phyloP scores from a whole-genome alignment of 2,329 filamentous ascomycete species.

The Fusarium sp. region DNA sequence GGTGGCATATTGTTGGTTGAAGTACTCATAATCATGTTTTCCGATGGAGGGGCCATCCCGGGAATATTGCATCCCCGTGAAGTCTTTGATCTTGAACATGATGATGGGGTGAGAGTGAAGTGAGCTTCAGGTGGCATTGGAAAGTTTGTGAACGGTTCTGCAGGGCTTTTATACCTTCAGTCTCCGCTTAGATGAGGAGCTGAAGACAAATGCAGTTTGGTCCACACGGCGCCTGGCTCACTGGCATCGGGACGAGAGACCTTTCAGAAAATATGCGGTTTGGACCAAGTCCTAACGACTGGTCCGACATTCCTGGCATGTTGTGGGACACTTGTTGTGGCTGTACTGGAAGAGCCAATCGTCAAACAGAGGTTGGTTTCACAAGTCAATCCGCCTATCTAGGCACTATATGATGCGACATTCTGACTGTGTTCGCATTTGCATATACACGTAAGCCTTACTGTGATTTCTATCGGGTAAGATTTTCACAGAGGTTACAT shows the following conservation, averaged over 20 bases:
- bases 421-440: neutral
- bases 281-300: no score
- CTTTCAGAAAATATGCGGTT: neutral
- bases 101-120: neutral
- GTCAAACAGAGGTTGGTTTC: no score
- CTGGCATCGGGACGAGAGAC: no score
- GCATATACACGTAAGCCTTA: constrained; percentile 8
- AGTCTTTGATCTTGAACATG: constrained; percentile 41
- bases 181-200: neutral
- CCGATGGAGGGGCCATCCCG: constrained; percentile 25
- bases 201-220: neutral
- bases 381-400: neutral
- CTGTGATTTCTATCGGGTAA: neutral
- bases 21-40: constrained; percentile 33
- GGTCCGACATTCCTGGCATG: neutral
- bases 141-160: neutral
- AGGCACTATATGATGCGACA: neutral
- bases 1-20: constrained; percentile 58
- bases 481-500: neutral
- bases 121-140: no score
- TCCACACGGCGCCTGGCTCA: neutral
- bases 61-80: constrained; percentile 44
- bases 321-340: constrained; percentile 12
- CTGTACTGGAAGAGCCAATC: constrained; percentile 1
- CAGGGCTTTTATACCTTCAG: neutral